A percentile compares a stretch with the other conserved stretches of the same genome.
phyloP scores from a whole-genome alignment of 2,329 filamentous ascomycete genomes.

The Teratosphaeria epicoccoides region DNA sequence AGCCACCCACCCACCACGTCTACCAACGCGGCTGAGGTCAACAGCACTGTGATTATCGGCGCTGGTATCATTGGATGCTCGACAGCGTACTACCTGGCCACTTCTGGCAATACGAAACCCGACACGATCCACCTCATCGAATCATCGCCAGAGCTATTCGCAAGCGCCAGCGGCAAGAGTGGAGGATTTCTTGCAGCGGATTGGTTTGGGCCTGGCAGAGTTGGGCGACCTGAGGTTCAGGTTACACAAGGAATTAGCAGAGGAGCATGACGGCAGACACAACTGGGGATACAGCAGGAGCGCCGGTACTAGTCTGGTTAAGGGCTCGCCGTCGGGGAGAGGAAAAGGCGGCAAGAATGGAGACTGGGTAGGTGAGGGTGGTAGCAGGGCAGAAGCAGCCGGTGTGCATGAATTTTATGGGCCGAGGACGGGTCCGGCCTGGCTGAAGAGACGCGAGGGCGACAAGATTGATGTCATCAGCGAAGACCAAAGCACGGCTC shows the following conservation, averaged over 20 bases:
- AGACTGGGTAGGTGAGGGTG: conserved; percentile 57
- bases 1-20: conserved; percentile 7
- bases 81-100: conserved; percentile 61
- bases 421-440: conserved; percentile 38
- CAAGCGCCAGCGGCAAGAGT: conserved; percentile 62
- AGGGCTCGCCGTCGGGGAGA: conserved; percentile 33
- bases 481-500: conserved; percentile 49
- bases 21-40: conserved; percentile 22
- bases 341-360: conserved; percentile 35
- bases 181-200: conserved; percentile 64
- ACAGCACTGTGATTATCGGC: conserved; percentile 55
- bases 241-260: conserved; percentile 56
- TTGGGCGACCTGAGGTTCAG: conserved; percentile 59
- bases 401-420: conserved; percentile 23
- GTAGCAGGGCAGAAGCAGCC: conserved; percentile 49
- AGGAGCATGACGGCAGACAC: conserved; percentile 44
- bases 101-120: conserved; percentile 27
- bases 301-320: conserved; percentile 46
- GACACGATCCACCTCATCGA: conserved; percentile 49
- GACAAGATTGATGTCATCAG: conserved; percentile 53
- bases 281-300: conserved; percentile 52
- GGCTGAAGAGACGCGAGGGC: conserved; percentile 48
- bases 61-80: conserved; percentile 60
- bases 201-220: conserved; percentile 41
- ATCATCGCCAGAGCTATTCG: conserved; percentile 51